Base-by-base conservation (phyloP, 2,329 filamentous ascomycete genomes). In the Clonostachys rosea region DNA sequence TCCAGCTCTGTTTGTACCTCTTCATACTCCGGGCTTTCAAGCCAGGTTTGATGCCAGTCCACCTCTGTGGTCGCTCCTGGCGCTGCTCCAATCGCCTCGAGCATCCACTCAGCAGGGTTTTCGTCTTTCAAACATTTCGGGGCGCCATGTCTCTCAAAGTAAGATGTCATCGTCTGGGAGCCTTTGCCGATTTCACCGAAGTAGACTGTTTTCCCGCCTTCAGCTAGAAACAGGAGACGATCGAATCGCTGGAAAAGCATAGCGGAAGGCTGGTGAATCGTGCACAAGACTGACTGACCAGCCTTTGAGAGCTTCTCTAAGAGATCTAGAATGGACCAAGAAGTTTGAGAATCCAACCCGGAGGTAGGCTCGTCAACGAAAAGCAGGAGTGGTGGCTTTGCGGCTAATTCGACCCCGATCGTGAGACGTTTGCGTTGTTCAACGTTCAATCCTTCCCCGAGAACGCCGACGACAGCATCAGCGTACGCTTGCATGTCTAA, bases 61-160 rank as follows among this genome's bases (percentile, higher is more conserved):
- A 86, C 81, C 87, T 87, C 91, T 55, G 89, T 79, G 44, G 78
- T 30, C 9, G 24, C 67, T 16, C 79, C 74, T 66, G 66, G 47
- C 44, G 56, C 45, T 18, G 39, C 42, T 34, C 49, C 49, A 2
- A 68, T 64, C 6, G 70, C 70, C 54, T 76, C 71, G 1, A 76
- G 60, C 33, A 76, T 67, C 50, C 74, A 75, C 54, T 76, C 73
- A 44, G 73, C 73, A 13, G 74, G 54, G 65, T 79, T 73, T 55
- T 70, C 66, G 17, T 55, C 59, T 0, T 81, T 79, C 4, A 85
- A 84, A 48, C 85, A 88, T 30, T 78, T 67, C 4, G 78, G 69
- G 3, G 83, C 78, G 11, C 86, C 86, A 34, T 83, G 75, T 17
- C 82, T 73, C 3, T 74, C 67, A 52, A 81, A 79, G 50, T 79